Evolutionary conservation across 1,139 yeast species (phyloP), one percentile per base, ranked within the genome.

Genomic region (Blastobotrys indianensis): DNA sequence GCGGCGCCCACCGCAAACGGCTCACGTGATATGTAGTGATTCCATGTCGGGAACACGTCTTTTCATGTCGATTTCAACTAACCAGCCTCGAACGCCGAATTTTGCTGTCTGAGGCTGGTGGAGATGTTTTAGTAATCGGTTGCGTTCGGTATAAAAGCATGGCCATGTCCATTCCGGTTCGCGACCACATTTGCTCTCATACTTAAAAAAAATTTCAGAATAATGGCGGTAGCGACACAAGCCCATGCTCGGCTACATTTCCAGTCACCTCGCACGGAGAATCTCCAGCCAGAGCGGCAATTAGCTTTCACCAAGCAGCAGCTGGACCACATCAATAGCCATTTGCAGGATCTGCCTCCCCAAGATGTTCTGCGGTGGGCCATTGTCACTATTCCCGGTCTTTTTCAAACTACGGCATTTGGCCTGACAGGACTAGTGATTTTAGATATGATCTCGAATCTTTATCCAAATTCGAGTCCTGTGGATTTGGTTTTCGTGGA

Each of bases 381-480:
- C 0, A 69, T 84, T 25, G 65, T 76, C 25, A 86, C 95, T 0
- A 81, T 90, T 58, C 96, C 96, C 4, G 74, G 79, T 32, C 70
- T 92, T 31, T 88, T 66, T 61, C 98, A 92, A 65, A 88, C 96
- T 2, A 87, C 97, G 0, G 97, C 97, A 1, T 87, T 90, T 66
- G 98, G 98, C 0, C 73, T 92, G 37, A 85, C 96, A 0, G 98
- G 98, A 0, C 68, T 90, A 49, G 95, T 84, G 20, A 88, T 92
- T 11, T 72, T 86, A 32, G 97, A 90, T 63, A 84, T 90, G 76
- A 68, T 90, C 36, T 74, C 85, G n/a, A 79, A 80, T 60, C 57
- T 82, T 44, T 53, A 58, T 38, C 57, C 57, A 7, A 51, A 53
- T 29, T 48, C 61, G 11, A 73, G 74, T 55, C 74, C 80, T 1